Evolutionary conservation across 169 alveolate species (phyloP).

Genomic region (Plasmodium knowlesi): DNA sequence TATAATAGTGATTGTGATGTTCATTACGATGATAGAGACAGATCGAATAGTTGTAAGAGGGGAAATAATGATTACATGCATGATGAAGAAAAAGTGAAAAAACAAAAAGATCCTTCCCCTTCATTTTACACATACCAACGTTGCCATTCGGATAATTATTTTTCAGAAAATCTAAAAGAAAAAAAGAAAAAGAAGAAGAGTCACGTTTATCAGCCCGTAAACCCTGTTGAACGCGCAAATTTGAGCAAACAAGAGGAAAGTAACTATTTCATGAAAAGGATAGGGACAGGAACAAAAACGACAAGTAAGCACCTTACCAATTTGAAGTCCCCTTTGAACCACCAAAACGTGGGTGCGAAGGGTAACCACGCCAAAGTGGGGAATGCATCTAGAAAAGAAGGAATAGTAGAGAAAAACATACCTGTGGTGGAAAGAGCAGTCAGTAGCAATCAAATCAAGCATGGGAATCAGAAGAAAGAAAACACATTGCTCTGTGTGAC

Average conservation of each 20-base stretch:
- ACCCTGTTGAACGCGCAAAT: constrained; percentile 11
- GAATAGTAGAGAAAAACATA: not conserved
- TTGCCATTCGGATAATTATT: constrained; percentile 63
- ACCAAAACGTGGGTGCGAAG: not conserved
- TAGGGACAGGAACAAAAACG: not conserved
- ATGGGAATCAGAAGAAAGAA: not conserved
- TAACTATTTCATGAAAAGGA: not conserved
- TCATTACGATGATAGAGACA: not conserved
- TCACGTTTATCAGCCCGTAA: not conserved
- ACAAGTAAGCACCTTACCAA: constrained; percentile 24
- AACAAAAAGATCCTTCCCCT: not conserved
- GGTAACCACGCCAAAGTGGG: not conserved
- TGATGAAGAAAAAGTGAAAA: constrained; percentile 7
- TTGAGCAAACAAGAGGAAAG: not conserved
- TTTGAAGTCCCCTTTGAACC: constrained; percentile 5
- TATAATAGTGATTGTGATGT: constrained; percentile 17
- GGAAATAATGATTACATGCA: not conserved
- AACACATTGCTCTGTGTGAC: not conserved
- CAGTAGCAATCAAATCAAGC: not conserved
- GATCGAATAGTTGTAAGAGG: not conserved
- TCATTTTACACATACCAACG: not conserved
- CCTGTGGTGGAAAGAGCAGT: not conserved
- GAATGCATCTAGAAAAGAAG: not conserved
- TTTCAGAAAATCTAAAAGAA: constrained; percentile 27
- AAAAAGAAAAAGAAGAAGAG: constrained; percentile 12